These are phyloP conservation scores for Candida boidinii DNA, from an alignment of 805 yeast species.

Conservation along the genomic window DNA sequence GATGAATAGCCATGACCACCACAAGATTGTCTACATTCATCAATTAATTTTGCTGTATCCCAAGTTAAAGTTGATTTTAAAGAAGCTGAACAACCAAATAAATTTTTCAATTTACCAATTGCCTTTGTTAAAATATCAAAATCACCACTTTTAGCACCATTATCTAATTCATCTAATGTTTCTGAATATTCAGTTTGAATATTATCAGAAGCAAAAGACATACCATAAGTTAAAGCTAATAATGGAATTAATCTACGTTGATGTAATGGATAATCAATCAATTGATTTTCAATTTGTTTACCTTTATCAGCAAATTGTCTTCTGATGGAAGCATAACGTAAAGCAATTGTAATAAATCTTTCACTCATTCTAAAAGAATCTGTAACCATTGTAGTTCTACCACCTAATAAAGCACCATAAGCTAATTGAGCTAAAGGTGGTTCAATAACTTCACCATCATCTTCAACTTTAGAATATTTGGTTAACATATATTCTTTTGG, in stretches of 20 bases:
- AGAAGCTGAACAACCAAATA: constrained; percentile 81
- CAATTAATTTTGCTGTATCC: constrained; percentile 72
- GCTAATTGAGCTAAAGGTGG: constrained; percentile 87
- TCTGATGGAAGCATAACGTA: constrained; percentile 84
- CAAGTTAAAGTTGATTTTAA: constrained; percentile 87
- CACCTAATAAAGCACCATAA: constrained; percentile 79
- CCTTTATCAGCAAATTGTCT: constrained; percentile 63
- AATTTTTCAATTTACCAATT: constrained; percentile 58
- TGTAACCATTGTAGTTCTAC: constrained; percentile 83
- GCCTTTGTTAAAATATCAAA: constrained; percentile 35
- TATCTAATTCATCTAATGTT: constrained; percentile 46
- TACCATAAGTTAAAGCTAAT: constrained; percentile 69
- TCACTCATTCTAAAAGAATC: constrained; percentile 80
- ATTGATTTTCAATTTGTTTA: constrained; percentile 50
- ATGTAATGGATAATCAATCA: constrained; percentile 82
- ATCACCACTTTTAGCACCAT: constrained; percentile 38
- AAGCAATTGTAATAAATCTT: constrained; percentile 73
- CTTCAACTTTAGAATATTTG: constrained; percentile 65
- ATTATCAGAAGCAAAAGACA: constrained; percentile 62
- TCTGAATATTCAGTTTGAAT: constrained; percentile 42
- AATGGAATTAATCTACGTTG: constrained; percentile 84
- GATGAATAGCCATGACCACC: constrained; percentile 96
- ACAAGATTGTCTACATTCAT: constrained; percentile 86
- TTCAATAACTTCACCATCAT: constrained; percentile 58
- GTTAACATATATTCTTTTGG: constrained; percentile 80